Percentiles rank a stretch among this genome's conserved stretches.
These are phyloP conservation scores for Pelargonium citronellum DNA, from an alignment of 441 rosid species.

Conservation along the genomic window DNA sequence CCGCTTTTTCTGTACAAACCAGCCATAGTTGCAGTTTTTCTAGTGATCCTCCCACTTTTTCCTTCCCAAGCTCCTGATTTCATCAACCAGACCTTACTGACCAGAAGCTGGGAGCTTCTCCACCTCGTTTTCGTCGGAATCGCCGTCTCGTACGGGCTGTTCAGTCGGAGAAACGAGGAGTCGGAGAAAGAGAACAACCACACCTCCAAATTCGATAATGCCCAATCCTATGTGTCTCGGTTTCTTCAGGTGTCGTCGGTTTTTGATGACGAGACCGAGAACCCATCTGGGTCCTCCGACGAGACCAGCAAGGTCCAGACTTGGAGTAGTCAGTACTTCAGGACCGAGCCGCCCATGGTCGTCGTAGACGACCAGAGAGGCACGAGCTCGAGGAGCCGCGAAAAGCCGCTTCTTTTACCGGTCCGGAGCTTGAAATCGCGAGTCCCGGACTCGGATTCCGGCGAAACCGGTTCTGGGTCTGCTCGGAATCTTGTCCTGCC, in stretches of 20 bases:
- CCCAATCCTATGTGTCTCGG: slow-evolving; percentile 59
- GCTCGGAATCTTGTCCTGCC: slow-evolving; percentile 56
- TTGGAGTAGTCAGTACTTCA: slow-evolving; percentile 61
- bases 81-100: slow-evolving; percentile 52
- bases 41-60: slow-evolving; percentile 53
- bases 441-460: slow-evolving; percentile 32
- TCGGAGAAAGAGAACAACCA: slow-evolving; percentile 33
- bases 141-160: slow-evolving; percentile 90
- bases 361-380: slow-evolving; percentile 41
- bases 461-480: slow-evolving; percentile 31
- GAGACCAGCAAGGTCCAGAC: slow-evolving; percentile 44
- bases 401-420: slow-evolving; percentile 73
- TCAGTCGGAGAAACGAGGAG: slow-evolving; percentile 58
- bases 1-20: slow-evolving; percentile 65
- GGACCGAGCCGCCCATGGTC: slow-evolving; percentile 45
- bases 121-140: slow-evolving; percentile 83
- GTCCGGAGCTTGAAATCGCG: slow-evolving; percentile 68
- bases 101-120: slow-evolving; percentile 78
- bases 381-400: slow-evolving; percentile 34
- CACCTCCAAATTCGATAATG: slow-evolving; percentile 44
- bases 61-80: slow-evolving; percentile 88
- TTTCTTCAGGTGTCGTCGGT: slow-evolving; percentile 77
- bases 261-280: slow-evolving; percentile 59
- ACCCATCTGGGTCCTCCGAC: slow-evolving; percentile 37
- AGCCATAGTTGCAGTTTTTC: slow-evolving; percentile 39